phyloP scores from a whole-genome alignment of 495 filamentous ascomycete species.

The Annulohypoxylon bovei region DNA sequence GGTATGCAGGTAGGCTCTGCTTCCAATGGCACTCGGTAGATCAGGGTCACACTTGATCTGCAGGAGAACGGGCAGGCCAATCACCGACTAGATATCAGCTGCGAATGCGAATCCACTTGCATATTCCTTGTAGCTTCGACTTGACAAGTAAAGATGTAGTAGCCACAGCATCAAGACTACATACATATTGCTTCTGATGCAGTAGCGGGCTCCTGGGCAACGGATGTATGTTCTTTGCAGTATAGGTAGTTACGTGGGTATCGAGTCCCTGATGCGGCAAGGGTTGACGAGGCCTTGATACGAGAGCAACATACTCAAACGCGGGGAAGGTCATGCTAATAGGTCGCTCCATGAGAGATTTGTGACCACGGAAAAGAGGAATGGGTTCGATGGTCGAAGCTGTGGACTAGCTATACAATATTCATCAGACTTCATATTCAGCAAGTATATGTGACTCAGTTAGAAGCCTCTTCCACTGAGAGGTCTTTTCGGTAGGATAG shows the following conservation, averaged over 20 bases:
- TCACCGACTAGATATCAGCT: conserved; percentile 3
- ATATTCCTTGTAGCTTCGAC: conserved; percentile 12
- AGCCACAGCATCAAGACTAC: conserved; percentile 20
- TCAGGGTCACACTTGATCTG: conserved; percentile 34
- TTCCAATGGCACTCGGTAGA: conserved; percentile 22
- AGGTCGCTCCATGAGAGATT: neutral
- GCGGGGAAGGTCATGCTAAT: conserved; percentile 17
- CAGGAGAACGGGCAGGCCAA: conserved; percentile 19
- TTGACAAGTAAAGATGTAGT: conserved; percentile 17
- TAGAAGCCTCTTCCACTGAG: conserved; percentile 1
- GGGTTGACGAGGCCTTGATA: conserved; percentile 24
- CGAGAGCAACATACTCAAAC: conserved; percentile 18
- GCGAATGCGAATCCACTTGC: conserved; percentile 20
- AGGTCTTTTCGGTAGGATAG: conserved; percentile 37
- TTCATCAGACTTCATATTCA: neutral
- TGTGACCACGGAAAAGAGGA: neutral
- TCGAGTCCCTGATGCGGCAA: conserved; percentile 25
- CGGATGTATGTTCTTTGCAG: conserved; percentile 28
- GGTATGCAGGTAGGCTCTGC: conserved; percentile 25
- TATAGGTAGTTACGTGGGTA: conserved; percentile 25
- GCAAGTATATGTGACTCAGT: conserved; percentile 10
- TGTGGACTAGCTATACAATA: neutral
- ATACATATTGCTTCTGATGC: conserved; percentile 22
- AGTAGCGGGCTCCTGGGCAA: conserved; percentile 21
- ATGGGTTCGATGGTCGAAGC: neutral